These are phyloP conservation scores for Glycyrrhiza uralensis DNA, from an alignment of 306 rosid species.

Conservation along the genomic window DNA sequence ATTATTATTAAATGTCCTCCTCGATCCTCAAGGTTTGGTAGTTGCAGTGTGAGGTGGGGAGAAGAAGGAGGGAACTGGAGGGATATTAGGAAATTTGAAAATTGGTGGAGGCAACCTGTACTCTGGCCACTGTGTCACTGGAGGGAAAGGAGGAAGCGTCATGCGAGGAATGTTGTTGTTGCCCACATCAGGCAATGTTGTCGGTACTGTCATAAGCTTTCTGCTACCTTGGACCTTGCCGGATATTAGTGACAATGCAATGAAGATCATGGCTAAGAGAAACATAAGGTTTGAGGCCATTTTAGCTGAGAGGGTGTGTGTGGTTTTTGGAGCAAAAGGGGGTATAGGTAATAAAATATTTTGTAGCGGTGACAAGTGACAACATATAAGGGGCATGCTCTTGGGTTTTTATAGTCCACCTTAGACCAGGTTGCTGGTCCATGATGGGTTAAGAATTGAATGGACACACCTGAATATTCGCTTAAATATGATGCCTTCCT, in stretches of 20 bases:
- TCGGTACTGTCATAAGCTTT: conserved; percentile 32
- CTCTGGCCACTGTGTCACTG: conserved; percentile 31
- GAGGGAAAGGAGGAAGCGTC: conserved; percentile 18
- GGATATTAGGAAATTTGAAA: conserved; percentile 3
- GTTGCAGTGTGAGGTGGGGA: conserved; percentile 34
- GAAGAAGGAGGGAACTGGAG: background rate
- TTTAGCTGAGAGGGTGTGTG: background rate
- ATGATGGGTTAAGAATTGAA: background rate
- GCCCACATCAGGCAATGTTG: background rate
- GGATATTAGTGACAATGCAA: conserved; percentile 30
- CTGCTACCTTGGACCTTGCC: conserved; percentile 19
- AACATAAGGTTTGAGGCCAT: conserved; percentile 30
- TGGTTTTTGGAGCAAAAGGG: background rate
- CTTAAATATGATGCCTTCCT: too few species aligned
- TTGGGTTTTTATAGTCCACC: background rate
- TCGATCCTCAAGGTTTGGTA: conserved; percentile 38
- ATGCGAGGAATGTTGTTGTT: background rate
- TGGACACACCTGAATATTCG: too few species aligned
- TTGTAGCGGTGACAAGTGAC: too few species aligned
- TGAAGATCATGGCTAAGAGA: conserved; percentile 5
- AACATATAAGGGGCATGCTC: background rate
- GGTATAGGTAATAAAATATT: too few species aligned
- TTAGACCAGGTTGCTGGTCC: background rate
- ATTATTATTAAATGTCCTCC: too few species aligned
- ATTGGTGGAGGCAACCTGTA: conserved; percentile 35